Conservation (phyloP, 2,329 filamentous ascomycete genomes). For the Aspergillus costaricaensis region DNA sequence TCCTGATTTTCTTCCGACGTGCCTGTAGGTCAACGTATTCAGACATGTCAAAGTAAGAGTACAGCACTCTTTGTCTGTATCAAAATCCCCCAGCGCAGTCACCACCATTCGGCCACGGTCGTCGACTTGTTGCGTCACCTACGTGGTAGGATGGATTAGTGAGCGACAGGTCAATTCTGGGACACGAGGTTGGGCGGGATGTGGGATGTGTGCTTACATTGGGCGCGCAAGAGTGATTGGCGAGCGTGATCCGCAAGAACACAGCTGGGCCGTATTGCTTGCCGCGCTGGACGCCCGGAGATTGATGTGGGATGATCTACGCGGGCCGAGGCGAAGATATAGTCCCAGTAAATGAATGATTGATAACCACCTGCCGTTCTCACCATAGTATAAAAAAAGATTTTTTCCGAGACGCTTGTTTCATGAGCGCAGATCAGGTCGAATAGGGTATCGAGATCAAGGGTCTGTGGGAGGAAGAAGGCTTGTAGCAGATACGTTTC, state of each 20-base stretch:
- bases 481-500: neutral
- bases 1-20: neutral
- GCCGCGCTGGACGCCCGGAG: neutral
- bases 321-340: neutral
- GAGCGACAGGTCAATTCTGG: neutral
- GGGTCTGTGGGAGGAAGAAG: neutral
- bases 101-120: slow-evolving; percentile 3
- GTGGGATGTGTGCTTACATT: slow-evolving; percentile 2
- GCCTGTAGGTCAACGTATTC: neutral
- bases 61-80: slow-evolving; percentile 1
- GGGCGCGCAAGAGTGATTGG: slow-evolving; percentile 8
- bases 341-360: no score
- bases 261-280: neutral
- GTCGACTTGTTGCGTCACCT: slow-evolving; percentile 1
- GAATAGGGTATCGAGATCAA: neutral
- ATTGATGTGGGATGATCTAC: neutral
- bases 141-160: neutral
- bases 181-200: neutral
- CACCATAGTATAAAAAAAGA: no score
- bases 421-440: neutral
- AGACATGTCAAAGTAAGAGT: slow-evolving; percentile 6
- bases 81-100: neutral
- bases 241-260: neutral
- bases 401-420: neutral
- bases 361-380: no score